Percentiles rank a stretch among this genome's conserved stretches.
Conservation (phyloP, 495 filamentous ascomycete species). For the Tetracladium marchalianum region DNA sequence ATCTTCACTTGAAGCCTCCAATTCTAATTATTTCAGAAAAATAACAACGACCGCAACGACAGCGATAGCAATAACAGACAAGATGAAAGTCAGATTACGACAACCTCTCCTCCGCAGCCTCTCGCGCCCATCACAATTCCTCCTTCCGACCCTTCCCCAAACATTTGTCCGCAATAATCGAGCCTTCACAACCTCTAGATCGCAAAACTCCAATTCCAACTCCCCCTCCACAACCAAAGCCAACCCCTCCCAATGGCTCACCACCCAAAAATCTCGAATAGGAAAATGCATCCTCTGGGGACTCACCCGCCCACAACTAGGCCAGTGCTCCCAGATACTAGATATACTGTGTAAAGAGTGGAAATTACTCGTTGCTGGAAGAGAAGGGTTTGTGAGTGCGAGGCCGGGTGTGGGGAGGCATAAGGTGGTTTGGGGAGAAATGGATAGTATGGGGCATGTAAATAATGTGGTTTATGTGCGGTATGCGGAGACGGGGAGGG, state of each 20-base stretch:
- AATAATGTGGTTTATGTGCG: conserved; percentile 81
- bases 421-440: conserved; percentile 82
- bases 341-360: conserved; percentile 59
- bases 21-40: no score
- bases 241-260: conserved; percentile 51
- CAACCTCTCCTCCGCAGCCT: background rate
- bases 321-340: conserved; percentile 51
- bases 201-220: conserved; percentile 14
- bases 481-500: conserved; percentile 74
- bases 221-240: conserved; percentile 23
- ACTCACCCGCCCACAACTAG: conserved; percentile 46
- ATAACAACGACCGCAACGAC: no score
- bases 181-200: conserved; percentile 13
- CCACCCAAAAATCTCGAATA: conserved; percentile 60
- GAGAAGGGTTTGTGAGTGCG: conserved; percentile 67
- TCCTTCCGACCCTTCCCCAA: background rate
- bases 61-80: background rate
- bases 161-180: background rate
- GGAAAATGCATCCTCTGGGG: conserved; percentile 82
- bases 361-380: conserved; percentile 65
- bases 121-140: background rate
- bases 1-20: no score
- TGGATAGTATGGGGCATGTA: conserved; percentile 68
- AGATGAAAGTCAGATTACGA: conserved; percentile 11
- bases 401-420: conserved; percentile 60